Conservation (phyloP, 495 filamentous ascomycete genomes). For the Astrocystis sublimbata region DNA sequence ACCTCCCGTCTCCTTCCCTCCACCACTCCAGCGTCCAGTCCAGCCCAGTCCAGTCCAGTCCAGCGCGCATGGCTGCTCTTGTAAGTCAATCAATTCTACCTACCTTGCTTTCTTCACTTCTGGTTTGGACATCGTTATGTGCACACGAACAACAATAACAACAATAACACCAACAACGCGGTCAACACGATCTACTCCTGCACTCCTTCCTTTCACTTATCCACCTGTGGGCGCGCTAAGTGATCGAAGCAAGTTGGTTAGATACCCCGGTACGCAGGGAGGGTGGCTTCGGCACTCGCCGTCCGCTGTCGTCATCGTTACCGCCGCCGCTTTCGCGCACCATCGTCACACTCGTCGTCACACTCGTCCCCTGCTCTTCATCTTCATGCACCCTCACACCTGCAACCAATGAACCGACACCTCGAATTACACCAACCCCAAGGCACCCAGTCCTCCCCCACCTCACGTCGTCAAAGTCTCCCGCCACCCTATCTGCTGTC, state of each 20-base stretch:
- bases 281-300: neutral
- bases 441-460: neutral
- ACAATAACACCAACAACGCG: neutral
- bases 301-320: neutral
- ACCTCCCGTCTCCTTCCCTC: neutral
- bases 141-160: neutral
- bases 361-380: neutral
- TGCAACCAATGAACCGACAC: neutral
- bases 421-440: neutral
- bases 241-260: neutral
- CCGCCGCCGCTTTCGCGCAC: no score
- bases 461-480: no score
- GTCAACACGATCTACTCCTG: no score
- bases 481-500: neutral
- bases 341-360: neutral
- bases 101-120: neutral
- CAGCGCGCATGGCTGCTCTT: slow-evolving; percentile 46
- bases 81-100: slow-evolving; percentile 34
- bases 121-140: neutral
- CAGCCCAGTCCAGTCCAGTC: no score
- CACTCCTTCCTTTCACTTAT: neutral
- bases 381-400: neutral
- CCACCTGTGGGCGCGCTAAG: neutral
- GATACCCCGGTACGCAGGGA: neutral
- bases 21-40: no score